Base-by-base conservation (phyloP, 192 early-diverging fungal species). In the Fimicolochytrium jonesii region DNA sequence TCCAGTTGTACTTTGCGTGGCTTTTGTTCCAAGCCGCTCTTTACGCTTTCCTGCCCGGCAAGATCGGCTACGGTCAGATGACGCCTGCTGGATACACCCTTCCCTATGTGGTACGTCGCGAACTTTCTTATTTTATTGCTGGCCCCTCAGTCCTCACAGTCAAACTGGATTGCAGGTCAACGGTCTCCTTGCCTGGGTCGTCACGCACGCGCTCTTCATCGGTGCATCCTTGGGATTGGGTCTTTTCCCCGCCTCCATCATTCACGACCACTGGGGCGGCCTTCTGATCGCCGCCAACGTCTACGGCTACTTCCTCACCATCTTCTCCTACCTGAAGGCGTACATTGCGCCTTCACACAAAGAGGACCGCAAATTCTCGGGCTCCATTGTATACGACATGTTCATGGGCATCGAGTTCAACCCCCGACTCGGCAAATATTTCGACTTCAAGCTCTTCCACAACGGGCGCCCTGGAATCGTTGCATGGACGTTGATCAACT, bases 351-450 rank as follows among this genome's bases (percentile, higher is more conserved):
- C 89, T 33, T 79, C 88, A 13, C 88, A 90, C 75, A 66, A 83
- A 13, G 86, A 74, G 17, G 89, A 91, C 67, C 82, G 88, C 72
- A 90, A 90, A 67, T 88, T 90, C 72, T 86, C 87, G 0, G 80
- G 80, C 22, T 84, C 80, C n/a, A 64, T 79, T 35, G 76, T 87
- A 48, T 91, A 90, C 70, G 86, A 91, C 73, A 49, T 90, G 25
- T 81, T 87, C 56, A 87, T 87, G 84, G 89, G 89, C 45, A 87
- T 91, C 69, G 89, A 91, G 65, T 86, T 90, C 67, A 91, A 91
- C 75, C 89, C 88, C 34, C 76, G 89, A 28, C 60, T 88, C 56
- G 89, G 89, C 37, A 71, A 88, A 67, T 68, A 71, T 49, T 89
- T 84, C 59, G 89, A 91, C 72, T 91, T 89, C 69, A 91, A 91